Conservation (phyloP, 2,329 filamentous ascomycete genomes). For the Curvularia lunata region DNA sequence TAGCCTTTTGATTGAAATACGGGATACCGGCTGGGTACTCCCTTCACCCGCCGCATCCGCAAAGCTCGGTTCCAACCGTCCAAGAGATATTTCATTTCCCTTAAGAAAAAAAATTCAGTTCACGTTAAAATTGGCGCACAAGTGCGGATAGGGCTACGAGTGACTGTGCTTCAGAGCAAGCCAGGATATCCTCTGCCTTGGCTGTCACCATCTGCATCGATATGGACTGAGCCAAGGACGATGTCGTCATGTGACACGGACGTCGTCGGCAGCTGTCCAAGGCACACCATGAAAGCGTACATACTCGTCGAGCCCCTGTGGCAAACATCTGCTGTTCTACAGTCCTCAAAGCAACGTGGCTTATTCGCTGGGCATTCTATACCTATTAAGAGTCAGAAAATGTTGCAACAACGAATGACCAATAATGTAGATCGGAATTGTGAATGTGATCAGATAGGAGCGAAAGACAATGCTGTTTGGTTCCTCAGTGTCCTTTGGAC, state of each 20-base stretch:
- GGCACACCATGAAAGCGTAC: conserved; percentile 3
- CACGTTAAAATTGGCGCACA: conserved; percentile 15
- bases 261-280: conserved; percentile 22
- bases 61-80: conserved; percentile 1
- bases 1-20: conserved; percentile 34
- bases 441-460: conserved; percentile 49
- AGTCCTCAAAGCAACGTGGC: background rate
- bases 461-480: conserved; percentile 52
- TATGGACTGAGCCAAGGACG: conserved; percentile 6
- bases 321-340: conserved; percentile 7
- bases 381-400: conserved; percentile 13
- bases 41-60: conserved; percentile 32
- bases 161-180: conserved; percentile 27
- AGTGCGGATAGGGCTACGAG: conserved; percentile 23
- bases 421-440: background rate
- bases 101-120: conserved; percentile 3
- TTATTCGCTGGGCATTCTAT: background rate
- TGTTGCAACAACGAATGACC: conserved; percentile 4
- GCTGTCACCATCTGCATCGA: conserved; percentile 9
- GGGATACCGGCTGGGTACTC: conserved; percentile 27
- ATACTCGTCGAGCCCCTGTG: background rate
- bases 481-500: conserved; percentile 49
- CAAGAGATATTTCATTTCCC: conserved; percentile 9
- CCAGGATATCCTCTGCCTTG: conserved; percentile 25
- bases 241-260: conserved; percentile 20